Evolutionary conservation across 208 protist genomes (phyloP).

Genomic region (Leptomonas seymouri): DNA sequence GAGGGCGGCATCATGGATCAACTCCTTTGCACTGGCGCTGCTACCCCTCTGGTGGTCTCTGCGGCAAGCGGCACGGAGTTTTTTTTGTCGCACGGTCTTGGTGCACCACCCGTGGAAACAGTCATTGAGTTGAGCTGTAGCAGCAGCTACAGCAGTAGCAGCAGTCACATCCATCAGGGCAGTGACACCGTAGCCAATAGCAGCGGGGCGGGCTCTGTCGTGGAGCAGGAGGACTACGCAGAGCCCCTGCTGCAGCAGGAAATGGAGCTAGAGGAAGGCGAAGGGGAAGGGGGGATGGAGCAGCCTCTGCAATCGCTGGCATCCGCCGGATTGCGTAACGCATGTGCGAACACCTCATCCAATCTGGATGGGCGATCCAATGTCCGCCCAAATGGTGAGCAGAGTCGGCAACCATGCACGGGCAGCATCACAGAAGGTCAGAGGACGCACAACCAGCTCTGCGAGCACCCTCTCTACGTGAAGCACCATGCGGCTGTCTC

Average conservation of each 20-base stretch:
- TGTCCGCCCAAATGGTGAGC: not conserved
- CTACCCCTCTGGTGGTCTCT: too few species aligned
- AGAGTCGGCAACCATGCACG: not conserved
- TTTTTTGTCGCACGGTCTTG: too few species aligned
- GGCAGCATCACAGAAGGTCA: not conserved
- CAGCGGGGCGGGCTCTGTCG: not conserved
- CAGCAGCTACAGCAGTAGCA: constrained; percentile 5
- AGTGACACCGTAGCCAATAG: not conserved
- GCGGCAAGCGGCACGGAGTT: not conserved
- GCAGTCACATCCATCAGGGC: not conserved
- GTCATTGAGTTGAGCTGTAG: constrained; percentile 26
- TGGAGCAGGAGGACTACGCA: not conserved
- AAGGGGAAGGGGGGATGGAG: too few species aligned
- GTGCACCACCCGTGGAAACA: constrained; percentile 4
- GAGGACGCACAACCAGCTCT: not conserved
- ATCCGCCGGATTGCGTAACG: not conserved
- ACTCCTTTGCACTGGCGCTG: too few species aligned
- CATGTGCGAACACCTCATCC: not conserved
- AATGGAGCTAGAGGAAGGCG: not conserved
- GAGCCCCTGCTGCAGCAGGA: not conserved
- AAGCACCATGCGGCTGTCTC: constrained; percentile 25
- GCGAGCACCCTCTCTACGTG: constrained; percentile 13
- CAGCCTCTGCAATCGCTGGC: not conserved
- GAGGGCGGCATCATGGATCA: too few species aligned
- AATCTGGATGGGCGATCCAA: not conserved